Base-by-base conservation (phyloP, 495 filamentous ascomycete species). In the Hyphodiscus hymeniophilus region DNA sequence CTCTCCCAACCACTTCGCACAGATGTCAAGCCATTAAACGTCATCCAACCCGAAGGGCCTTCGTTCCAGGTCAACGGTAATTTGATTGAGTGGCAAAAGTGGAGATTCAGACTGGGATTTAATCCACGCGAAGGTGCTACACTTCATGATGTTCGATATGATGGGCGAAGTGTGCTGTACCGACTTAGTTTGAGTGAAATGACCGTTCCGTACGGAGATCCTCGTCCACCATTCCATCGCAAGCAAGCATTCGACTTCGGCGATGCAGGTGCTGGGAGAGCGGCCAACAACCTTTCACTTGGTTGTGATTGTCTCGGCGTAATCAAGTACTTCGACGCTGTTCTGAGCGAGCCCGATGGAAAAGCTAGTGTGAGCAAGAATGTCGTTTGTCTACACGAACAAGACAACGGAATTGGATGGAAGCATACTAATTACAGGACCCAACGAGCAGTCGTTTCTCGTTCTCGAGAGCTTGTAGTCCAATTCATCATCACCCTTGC, bases 401-500 rank as follows among this genome's bases (percentile, higher is more conserved):
- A 83, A 51, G 79, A 83, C 44, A 74, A 76, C 38, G 79, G 79
- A 15, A 71, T 82, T 41, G 69, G 76, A 33, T 78, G 79, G 67
- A 83, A 83, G 48, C 79, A 82, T 57, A 81, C 79, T 2, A 84
- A 84, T 49, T 84, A 77, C 53, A 68, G 80, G 8, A 75, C 76
- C 1, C 69, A 71, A 22, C 61, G 72, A 18, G 79, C 77, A 11
- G 78, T 76, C 3, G 70, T 83, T 28, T 72, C 73, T 34, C 74
- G 79, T 26, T 73, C 71, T 47, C 69, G 79, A 13, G 76, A 80
- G 51, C 66, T 83, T 15, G 73, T 81, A 11, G 58, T 83, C 10
- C 85, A 90, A 47, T 82, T 81, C 57, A 85, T 88, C 55, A 79
- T 85, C 51, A 89, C 85, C 0, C 74, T 89, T n/a, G 80, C 80